Evolutionary conservation across 257 asterid genomes (phyloP).

Genomic region (Dorcoceras hygrometricum): DNA sequence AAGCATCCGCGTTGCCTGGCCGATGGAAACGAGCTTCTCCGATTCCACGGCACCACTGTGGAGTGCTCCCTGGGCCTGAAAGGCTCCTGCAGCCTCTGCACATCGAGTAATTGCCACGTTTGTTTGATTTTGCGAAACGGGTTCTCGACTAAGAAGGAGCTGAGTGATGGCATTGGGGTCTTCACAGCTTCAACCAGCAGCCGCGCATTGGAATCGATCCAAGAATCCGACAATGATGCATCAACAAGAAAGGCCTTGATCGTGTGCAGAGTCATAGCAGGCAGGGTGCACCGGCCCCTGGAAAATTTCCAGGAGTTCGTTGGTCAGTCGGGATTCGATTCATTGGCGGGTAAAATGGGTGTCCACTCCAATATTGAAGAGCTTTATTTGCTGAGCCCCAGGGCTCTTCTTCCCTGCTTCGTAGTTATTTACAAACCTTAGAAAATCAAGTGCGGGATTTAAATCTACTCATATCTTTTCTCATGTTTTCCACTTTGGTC

Average conservation of each 20-base stretch:
- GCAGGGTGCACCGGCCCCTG: conserved; percentile 85
- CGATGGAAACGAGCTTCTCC: conserved; percentile 83
- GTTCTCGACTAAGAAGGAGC: conserved; percentile 48
- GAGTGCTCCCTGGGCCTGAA: conserved; percentile 66
- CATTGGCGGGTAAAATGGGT: conserved; percentile 87
- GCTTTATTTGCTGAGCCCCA: conserved; percentile 70
- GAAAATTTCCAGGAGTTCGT: conserved; percentile 64
- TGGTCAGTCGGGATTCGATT: conserved; percentile 82
- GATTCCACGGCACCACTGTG: conserved; percentile 71
- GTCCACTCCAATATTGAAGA: conserved; percentile 72
- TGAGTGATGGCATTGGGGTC: conserved; percentile 53
- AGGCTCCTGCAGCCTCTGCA: conserved; percentile 60
- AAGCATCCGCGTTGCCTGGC: conserved; percentile 92
- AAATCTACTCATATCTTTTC: not conserved
- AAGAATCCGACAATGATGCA: conserved; percentile 20
- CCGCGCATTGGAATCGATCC: conserved; percentile 65
- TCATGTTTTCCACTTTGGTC: conserved; percentile 15
- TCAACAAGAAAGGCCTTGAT: conserved; percentile 52
- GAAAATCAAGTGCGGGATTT: not conserved
- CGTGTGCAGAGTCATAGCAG: conserved; percentile 92
- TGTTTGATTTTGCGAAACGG: conserved; percentile 66
- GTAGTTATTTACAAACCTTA: conserved; percentile 66
- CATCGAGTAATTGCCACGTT: conserved; percentile 54
- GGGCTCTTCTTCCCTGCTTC: conserved; percentile 93
- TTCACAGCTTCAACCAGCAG: conserved; percentile 86